A percentile compares a stretch with the other conserved stretches of the same genome.
Evolutionary conservation across 140 eudicot species (phyloP).

Genomic region (Ambrosia hybrid): DNA sequence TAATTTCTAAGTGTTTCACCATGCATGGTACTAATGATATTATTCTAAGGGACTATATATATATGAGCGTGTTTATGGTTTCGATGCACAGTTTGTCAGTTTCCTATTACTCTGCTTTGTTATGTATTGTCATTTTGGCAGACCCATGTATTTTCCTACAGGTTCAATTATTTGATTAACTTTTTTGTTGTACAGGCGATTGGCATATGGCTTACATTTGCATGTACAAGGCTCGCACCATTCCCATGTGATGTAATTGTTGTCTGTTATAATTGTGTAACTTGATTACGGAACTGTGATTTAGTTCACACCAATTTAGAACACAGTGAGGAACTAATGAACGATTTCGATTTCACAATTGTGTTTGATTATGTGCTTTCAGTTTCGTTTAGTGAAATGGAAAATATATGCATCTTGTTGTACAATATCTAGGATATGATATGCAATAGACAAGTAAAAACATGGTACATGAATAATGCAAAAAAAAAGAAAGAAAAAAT

Average conservation of each 20-base stretch:
- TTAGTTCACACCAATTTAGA: slow-evolving; percentile 26
- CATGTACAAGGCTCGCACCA: slow-evolving; percentile 95
- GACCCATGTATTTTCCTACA: background rate
- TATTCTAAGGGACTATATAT: too few relatives aligned
- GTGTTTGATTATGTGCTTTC: slow-evolving; percentile 19
- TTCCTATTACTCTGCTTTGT: too few relatives aligned
- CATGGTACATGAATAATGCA: too few relatives aligned
- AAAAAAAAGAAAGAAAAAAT: too few relatives aligned
- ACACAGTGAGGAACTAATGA: slow-evolving; percentile 14
- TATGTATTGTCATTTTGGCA: too few relatives aligned
- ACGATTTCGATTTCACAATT: slow-evolving; percentile 12
- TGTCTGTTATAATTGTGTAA: slow-evolving; percentile 9
- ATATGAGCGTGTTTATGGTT: too few relatives aligned
- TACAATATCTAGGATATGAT: background rate
- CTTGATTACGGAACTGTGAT: slow-evolving; percentile 21
- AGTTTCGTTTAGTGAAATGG: slow-evolving; percentile 2
- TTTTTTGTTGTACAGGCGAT: slow-evolving; percentile 64
- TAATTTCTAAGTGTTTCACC: too few relatives aligned
- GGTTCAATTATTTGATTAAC: background rate
- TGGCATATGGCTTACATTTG: slow-evolving; percentile 99
- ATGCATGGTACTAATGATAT: too few relatives aligned
- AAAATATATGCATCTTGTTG: background rate
- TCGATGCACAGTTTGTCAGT: too few relatives aligned
- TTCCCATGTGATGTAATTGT: slow-evolving; percentile 49
- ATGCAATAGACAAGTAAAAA: background rate